Base-by-base conservation (phyloP, 352 stramenopile genomes). In the Pythium brassicae region DNA sequence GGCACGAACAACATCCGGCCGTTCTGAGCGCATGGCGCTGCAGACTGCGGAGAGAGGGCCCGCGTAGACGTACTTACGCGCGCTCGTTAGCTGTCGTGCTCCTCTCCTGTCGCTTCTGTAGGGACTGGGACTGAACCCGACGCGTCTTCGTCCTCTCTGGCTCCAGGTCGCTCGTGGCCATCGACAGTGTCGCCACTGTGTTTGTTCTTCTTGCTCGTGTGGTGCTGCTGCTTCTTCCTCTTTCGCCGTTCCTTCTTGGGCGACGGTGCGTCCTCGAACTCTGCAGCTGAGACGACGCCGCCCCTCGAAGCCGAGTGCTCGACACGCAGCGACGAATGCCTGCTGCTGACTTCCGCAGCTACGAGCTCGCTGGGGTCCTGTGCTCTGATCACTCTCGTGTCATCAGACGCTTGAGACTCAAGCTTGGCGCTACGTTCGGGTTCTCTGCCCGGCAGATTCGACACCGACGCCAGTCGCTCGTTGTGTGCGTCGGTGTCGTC, bases 1-100 rank as follows among this genome's bases (percentile, higher is more conserved):
- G 94, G 93, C 19, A 97, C 92, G 26, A 78, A 67, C 50, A 85
- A 81, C 59, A 86, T 98, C 50, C 80, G 80, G 19, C 82, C 80
- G 34, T 94, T 94, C 61, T 94, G 46, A 76, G 35, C 3, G 5
- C 9, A 35, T 19, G 8, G 25, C 7, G 32, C 14, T 25, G 19
- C 32, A 37, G 2, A 37, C 8, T 3, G 32, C 32, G 32, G 14
- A 48, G 35, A 27, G 32, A 55, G 32, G 15, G 42, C 5, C 10
- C 45, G 15, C 25, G 22, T 42, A 19, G 9, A n/a, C n/a, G 15
- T 37, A 51, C 25, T 37, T 10, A 35, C 29, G 29, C 10, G 10
- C 14, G 7, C 25, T 51, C 17, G 22, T 29, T 34, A 35, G 23
- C 26, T 29, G 20, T 35, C 15, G 44, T 32, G 23, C 25, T 47